Base-by-base conservation (phyloP, 108 stramenopile genomes). In the Conticribra weissflogii region DNA sequence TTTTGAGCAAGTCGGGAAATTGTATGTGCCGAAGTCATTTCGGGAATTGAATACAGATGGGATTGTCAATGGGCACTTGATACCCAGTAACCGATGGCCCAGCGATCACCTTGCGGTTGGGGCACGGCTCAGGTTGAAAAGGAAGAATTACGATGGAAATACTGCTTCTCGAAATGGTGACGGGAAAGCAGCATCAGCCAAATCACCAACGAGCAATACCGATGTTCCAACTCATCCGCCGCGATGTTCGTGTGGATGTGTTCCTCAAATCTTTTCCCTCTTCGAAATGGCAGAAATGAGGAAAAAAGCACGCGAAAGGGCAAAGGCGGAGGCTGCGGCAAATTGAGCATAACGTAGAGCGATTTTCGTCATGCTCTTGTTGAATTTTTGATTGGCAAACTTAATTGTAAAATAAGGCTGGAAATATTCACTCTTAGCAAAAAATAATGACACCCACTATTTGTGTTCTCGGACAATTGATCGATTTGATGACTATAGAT, bases 91-190 rank as follows among this genome's bases (percentile, higher is more conserved):
- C 36, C 65, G 71, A 31, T 95, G 94, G 94, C 94, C 94, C 8
- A 86, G 85, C 72, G 94, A 95, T 71, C 94, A 92, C 63, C 67
- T 95, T 68, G 90, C 88, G 15, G 83, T 95, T 30, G 94, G 94
- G 17, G 87, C 88, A 23, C 54, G 58, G 17, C 74, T 91, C 21
- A 51, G 62, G 54, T 74, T 86, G 47, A 75, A 51, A 48, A 33
- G 46, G 1, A 57, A 50, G 31, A 4, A 31, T 18, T 23, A 34
- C 41, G 12, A 17, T 2, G 22, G 12, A 18, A 33, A 0, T 52
- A 25, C 31, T 17, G 7, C 51, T 9, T 41, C n/a, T n/a, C n/a
- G n/a, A n/a, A n/a, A n/a, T n/a, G n/a, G 17, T 25, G 30, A 47
- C 17, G 52, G n/a, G 16, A 27, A 9, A 17, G 66, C 78, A 66